Conservation (phyloP, 805 yeast species). For the Saccharomycopsis sp. region DNA sequence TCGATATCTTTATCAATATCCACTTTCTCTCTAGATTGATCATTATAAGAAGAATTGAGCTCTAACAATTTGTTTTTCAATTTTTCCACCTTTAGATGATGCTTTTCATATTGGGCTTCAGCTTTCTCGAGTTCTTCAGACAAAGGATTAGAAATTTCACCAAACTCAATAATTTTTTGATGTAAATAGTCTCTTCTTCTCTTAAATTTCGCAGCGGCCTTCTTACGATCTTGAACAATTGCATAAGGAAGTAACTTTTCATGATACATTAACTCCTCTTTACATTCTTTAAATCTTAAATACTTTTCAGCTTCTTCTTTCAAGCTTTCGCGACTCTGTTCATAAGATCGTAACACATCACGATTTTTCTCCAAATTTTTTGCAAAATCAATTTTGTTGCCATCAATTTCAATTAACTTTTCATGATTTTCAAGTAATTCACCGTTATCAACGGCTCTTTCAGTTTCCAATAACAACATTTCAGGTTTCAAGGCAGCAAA, state of each 20-base stretch:
- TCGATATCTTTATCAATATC: constrained; percentile 18
- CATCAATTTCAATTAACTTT: constrained; percentile 46
- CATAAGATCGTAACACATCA: constrained; percentile 26
- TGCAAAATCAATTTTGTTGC: constrained; percentile 32
- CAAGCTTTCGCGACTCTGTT: constrained; percentile 32
- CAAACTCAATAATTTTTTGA: constrained; percentile 23
- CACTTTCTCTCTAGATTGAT: constrained; percentile 3
- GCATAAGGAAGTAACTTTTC: constrained; percentile 43
- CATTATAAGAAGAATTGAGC: background rate
- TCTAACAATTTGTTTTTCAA: constrained; percentile 10
- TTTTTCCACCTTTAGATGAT: constrained; percentile 22
- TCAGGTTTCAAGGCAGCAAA: constrained; percentile 80
- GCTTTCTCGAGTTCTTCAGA: constrained; percentile 20
- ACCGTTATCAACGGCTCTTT: constrained; percentile 67
- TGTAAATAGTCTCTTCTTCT: constrained; percentile 25
- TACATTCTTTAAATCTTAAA: constrained; percentile 41
- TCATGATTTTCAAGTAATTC: constrained; percentile 52
- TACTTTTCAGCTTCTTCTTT: constrained; percentile 42
- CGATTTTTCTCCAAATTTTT: constrained; percentile 29
- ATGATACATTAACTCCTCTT: constrained; percentile 40
- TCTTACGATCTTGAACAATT: constrained; percentile 34
- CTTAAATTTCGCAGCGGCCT: constrained; percentile 23
- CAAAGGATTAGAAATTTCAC: constrained; percentile 4
- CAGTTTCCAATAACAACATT: constrained; percentile 66
- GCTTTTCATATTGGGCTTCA: constrained; percentile 23